Percentiles rank a stretch among this genome's conserved stretches.
Conservation (phyloP, 1,284 basidiomycete genomes). For the Cutaneotrichosporon cavernicola region DNA sequence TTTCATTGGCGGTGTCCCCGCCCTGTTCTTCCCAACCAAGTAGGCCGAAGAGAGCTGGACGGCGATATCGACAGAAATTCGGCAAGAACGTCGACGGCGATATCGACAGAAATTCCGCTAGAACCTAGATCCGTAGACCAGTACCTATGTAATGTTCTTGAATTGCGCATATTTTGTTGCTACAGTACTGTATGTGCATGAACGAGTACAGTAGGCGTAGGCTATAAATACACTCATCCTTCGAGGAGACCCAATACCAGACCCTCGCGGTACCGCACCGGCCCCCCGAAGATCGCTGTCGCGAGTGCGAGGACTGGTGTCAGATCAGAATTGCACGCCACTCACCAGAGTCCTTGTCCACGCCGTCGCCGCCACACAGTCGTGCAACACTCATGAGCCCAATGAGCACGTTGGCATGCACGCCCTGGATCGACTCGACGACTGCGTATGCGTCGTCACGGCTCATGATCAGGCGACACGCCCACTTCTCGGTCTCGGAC, state of each 20-base stretch:
- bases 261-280: constrained; percentile 13
- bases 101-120: no score
- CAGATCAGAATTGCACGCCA: not conserved
- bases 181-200: no score
- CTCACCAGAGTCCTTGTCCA: constrained; percentile 4
- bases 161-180: no score
- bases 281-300: constrained; percentile 19
- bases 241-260: constrained; percentile 1
- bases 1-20: constrained; percentile 24
- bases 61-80: no score
- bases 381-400: constrained; percentile 36
- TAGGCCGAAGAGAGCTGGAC: not conserved
- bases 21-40: constrained; percentile 23
- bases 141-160: no score
- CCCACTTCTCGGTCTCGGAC: constrained; percentile 25
- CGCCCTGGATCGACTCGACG: constrained; percentile 37
- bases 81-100: no score
- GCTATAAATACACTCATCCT: not conserved
- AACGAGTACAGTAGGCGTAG: no score
- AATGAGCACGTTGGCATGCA: constrained; percentile 45
- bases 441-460: constrained; percentile 45
- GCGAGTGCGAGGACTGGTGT: constrained; percentile 14
- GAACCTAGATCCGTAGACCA: no score
- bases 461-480: constrained; percentile 24
- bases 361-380: constrained; percentile 19